A percentile compares a stretch with the other conserved stretches of the same genome.
Conservation (phyloP, 2,329 filamentous ascomycete genomes). For the Septoria linicola region DNA sequence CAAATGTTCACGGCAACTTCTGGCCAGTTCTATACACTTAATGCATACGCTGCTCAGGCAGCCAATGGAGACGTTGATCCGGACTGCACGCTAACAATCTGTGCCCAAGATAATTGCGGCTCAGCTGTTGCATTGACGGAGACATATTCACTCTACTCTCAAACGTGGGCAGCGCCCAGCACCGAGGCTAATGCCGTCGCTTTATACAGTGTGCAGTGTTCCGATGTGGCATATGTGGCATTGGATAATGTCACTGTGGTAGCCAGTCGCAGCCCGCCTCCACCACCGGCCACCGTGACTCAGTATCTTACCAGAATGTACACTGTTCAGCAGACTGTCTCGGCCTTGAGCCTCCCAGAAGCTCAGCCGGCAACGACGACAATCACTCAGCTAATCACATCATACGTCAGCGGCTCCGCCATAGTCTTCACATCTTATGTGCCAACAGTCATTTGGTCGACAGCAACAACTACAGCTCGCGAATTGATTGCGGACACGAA, state of each 20-base stretch:
- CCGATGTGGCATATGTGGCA: constrained; percentile 6
- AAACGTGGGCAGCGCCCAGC: constrained; percentile 1
- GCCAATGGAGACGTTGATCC: constrained; percentile 8
- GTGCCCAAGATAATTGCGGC: constrained; percentile 11
- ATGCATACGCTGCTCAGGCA: constrained; percentile 13
- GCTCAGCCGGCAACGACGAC: background rate
- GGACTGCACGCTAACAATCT: constrained; percentile 15
- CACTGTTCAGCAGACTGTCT: background rate
- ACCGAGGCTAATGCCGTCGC: constrained; percentile 1
- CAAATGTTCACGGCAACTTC: constrained; percentile 13
- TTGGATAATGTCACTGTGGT: constrained; percentile 11
- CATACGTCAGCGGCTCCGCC: no score
- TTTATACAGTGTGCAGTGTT: constrained; percentile 9
- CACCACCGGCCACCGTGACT: background rate
- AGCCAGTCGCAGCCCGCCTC: background rate
- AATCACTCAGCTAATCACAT: no score
- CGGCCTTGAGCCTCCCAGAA: background rate
- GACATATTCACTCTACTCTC: constrained; percentile 6
- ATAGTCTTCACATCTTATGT: no score
- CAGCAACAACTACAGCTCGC: background rate
- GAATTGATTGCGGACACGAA: background rate
- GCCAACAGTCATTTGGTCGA: no score
- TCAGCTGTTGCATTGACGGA: background rate
- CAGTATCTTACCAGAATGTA: constrained; percentile 2
- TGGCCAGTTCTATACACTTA: constrained; percentile 5